Evolutionary conservation across 1,284 basidiomycete species (phyloP).

Genomic region (Fomes fomentarius): DNA sequence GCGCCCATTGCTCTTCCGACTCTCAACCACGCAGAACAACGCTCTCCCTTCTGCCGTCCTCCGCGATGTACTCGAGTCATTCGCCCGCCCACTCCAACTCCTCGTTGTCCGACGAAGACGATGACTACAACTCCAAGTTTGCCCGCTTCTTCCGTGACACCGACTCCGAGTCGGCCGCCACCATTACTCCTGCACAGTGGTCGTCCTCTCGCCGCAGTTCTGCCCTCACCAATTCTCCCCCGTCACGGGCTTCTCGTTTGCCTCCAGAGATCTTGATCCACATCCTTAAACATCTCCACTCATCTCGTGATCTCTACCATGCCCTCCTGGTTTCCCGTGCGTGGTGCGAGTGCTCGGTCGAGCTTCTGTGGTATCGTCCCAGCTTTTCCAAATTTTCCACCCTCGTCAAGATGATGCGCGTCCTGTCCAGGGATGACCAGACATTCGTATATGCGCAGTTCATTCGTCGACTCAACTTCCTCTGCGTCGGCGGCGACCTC

Average conservation of each 20-base stretch:
- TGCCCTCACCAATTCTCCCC: slow-evolving; percentile 27
- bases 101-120: slow-evolving; percentile 65
- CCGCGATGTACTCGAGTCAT: slow-evolving; percentile 52
- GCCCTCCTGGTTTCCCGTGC: slow-evolving; percentile 84
- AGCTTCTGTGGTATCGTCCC: slow-evolving; percentile 95
- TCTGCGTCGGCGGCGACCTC: slow-evolving; percentile 72
- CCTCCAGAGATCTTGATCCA: slow-evolving; percentile 95
- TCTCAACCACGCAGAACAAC: slow-evolving; percentile 10
- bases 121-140: slow-evolving; percentile 52
- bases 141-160: slow-evolving; percentile 47
- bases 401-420: slow-evolving; percentile 78
- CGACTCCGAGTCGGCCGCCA: slow-evolving; percentile 40
- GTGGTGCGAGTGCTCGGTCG: slow-evolving; percentile 96
- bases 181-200: slow-evolving; percentile 69
- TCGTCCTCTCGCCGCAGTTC: slow-evolving; percentile 49
- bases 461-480: slow-evolving; percentile 91
- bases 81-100: slow-evolving; percentile 59
- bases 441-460: slow-evolving; percentile 90
- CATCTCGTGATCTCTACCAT: slow-evolving; percentile 73
- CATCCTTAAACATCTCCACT: slow-evolving; percentile 85
- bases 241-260: slow-evolving; percentile 56
- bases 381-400: slow-evolving; percentile 72
- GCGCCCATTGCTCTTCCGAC: slow-evolving; percentile 17
- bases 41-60: slow-evolving; percentile 18
- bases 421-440: slow-evolving; percentile 61